Base-by-base conservation (phyloP, 148 eudicot species). In the Vaccinium corymbosum region DNA sequence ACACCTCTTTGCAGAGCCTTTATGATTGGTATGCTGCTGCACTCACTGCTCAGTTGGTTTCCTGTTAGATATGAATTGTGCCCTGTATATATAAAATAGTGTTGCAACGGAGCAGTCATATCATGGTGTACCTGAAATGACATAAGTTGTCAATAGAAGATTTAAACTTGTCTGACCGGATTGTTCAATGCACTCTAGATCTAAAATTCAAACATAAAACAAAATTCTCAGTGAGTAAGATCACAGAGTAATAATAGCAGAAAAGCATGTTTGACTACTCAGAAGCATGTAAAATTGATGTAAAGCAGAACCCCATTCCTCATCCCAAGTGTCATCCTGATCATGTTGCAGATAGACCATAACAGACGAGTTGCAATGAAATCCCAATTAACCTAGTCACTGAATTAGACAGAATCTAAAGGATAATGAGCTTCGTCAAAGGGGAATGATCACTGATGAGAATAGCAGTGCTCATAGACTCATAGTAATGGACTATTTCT, bases 81-180 rank as follows among this genome's bases (percentile, higher is more conserved):
- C 82, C 99, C 99, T 56, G 99, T 96, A 80, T 88, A 96, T 89
- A 96, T 91, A 90, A 88, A 94, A 86, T 94, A 97, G 72, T 97
- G 95, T 84, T 97, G 99, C 95, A 97, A 83, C 50, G 99, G 95
- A 89, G 97, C 95, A 83, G 91, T 92, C 99, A 97, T 97, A 85
- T 97, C 99, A 83, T 97, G 95, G 92, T 93, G 98, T 85, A 97
- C 98, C 99, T 97, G 98, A 81, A 82, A 92, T 35, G 49, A 64
- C 29, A 81, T 53, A 82, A 82, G n/a, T 84, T 78, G 83, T 89
- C 81, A 91, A 83, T 56, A 49, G 42, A 76, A 81, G 79, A 20
- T 76, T 78, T 53, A 52, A 51, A 51, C 78, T 49, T 61, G 42
- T 53, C 10, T 29, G 2, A 48, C 71, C 66, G 59, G 52, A 64